phyloP scores from a whole-genome alignment of 2,329 filamentous ascomycete species.

The Coniella lustricola region DNA sequence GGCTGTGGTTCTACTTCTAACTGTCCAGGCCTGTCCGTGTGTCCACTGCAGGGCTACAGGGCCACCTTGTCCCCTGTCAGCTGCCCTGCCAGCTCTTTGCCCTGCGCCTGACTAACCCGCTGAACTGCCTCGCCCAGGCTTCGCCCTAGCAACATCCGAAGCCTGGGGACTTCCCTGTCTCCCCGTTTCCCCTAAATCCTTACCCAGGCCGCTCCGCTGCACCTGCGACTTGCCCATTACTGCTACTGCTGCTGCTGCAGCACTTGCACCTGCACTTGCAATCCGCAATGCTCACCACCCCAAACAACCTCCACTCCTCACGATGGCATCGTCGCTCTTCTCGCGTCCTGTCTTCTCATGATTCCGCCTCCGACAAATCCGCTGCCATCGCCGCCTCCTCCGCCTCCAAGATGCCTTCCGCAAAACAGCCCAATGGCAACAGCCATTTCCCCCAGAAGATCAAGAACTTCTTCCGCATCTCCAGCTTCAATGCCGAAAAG shows the following conservation, averaged over 20 bases:
- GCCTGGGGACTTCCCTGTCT: not conserved
- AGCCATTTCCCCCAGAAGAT: slow-evolving; percentile 61
- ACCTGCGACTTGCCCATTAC: not conserved
- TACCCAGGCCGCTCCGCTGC: not conserved
- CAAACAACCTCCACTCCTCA: slow-evolving; percentile 13
- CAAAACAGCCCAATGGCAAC: slow-evolving; percentile 48
- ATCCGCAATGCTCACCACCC: slow-evolving; percentile 11
- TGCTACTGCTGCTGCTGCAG: too few relatives aligned
- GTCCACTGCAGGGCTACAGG: too few relatives aligned
- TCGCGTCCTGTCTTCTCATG: slow-evolving; percentile 20
- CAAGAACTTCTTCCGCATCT: slow-evolving; percentile 67
- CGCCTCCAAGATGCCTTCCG: slow-evolving; percentile 39
- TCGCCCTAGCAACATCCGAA: too few relatives aligned
- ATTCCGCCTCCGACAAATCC: slow-evolving; percentile 13
- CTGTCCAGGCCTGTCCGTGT: too few relatives aligned
- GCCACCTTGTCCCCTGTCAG: too few relatives aligned
- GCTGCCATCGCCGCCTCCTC: not conserved
- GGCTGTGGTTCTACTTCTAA: too few relatives aligned
- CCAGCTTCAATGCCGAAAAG: slow-evolving; percentile 34
- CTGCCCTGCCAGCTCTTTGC: too few relatives aligned
- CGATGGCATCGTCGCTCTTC: slow-evolving; percentile 15
- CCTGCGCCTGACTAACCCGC: too few relatives aligned
- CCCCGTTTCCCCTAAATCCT: not conserved
- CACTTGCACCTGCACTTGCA: not conserved
- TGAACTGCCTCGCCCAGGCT: too few relatives aligned